Conservation (phyloP, 2,329 filamentous ascomycete genomes). For the Myriosclerotinia curreyana region DNA sequence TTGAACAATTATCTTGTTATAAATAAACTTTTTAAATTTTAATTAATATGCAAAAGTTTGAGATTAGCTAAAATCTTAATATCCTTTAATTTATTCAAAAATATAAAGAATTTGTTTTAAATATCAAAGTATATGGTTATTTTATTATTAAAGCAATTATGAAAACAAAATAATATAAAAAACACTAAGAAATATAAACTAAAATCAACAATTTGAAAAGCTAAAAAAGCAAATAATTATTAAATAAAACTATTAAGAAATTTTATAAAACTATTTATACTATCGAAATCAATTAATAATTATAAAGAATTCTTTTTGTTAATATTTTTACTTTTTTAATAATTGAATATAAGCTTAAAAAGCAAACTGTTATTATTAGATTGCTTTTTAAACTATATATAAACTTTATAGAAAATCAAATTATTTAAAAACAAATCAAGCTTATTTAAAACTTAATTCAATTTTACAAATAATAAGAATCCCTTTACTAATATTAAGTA, state of each 20-base stretch:
- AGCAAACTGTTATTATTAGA: background rate
- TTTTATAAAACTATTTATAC: background rate
- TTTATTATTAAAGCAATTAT: background rate
- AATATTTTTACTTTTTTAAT: background rate
- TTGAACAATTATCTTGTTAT: conserved; percentile 15
- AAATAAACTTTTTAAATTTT: background rate
- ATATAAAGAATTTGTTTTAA: background rate
- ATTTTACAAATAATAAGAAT: background rate
- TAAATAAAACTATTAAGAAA: no score
- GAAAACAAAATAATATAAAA: no score
- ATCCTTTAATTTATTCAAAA: conserved; percentile 11
- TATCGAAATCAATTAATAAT: background rate
- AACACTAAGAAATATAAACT: background rate
- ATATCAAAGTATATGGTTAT: background rate
- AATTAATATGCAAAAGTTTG: background rate
- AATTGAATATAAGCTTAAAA: background rate
- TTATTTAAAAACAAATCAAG: background rate
- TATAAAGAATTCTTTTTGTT: background rate
- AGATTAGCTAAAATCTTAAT: background rate
- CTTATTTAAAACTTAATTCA: background rate
- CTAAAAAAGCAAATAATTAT: background rate
- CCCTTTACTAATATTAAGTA: background rate
- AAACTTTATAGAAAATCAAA: background rate
- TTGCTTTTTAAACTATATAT: background rate
- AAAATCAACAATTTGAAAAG: background rate